phyloP scores from a whole-genome alignment of 345 rosid genomes.

The Lepidium aucheri region DNA sequence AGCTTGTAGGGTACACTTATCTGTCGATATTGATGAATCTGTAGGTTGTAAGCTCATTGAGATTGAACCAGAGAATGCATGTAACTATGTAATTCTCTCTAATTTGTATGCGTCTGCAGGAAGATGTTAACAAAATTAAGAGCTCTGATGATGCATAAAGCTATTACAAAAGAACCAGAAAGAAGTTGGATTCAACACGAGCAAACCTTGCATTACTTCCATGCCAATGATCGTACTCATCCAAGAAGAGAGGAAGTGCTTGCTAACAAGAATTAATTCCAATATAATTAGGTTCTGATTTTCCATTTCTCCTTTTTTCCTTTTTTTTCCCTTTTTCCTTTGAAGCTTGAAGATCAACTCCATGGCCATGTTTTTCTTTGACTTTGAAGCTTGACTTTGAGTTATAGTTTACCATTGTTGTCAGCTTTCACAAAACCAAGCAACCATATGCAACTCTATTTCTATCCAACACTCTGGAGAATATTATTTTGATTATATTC shows the following conservation, averaged over 20 bases:
- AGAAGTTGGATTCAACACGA: conserved; percentile 78
- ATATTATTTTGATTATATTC: not conserved
- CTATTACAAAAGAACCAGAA: conserved; percentile 80
- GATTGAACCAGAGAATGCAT: conserved; percentile 79
- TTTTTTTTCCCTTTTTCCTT: too few species aligned
- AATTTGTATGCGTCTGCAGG: conserved; percentile 77
- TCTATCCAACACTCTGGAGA: not conserved
- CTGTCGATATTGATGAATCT: conserved; percentile 53
- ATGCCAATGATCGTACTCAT: conserved; percentile 69
- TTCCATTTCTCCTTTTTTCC: too few species aligned
- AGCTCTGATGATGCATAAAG: conserved; percentile 59
- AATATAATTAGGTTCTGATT: too few species aligned
- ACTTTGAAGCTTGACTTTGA: not conserved
- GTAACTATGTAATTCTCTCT: conserved; percentile 76
- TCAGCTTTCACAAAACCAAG: not conserved
- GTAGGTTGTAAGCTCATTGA: conserved; percentile 53
- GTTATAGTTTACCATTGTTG: not conserved
- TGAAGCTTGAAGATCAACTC: not conserved
- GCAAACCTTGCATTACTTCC: conserved; percentile 64
- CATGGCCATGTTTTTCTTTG: not conserved
- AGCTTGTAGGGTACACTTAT: conserved; percentile 73
- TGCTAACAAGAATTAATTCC: too few species aligned
- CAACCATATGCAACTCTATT: not conserved
- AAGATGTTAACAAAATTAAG: conserved; percentile 60
- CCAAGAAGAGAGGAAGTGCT: conserved; percentile 66